Conservation (phyloP, 1,284 basidiomycete genomes). For the Phylloboletellus chloephorus region DNA sequence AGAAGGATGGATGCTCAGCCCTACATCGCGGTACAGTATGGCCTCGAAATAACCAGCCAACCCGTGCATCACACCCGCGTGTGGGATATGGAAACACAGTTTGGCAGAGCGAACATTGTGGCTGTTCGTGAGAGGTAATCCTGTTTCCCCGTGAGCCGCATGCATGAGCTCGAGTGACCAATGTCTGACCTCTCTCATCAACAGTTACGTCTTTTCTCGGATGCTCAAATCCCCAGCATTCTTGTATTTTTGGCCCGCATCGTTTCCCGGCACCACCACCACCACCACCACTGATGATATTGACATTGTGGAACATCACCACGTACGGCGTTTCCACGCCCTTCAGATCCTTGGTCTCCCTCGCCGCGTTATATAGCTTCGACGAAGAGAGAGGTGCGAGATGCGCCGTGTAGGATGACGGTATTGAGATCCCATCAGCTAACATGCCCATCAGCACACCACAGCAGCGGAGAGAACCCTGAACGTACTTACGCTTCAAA, state of each 20-base stretch:
- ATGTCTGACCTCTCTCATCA: conserved; percentile 57
- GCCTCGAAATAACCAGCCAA: conserved; percentile 98
- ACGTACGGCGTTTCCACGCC: conserved; percentile 91
- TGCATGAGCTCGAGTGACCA: not conserved
- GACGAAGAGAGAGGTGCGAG: conserved; percentile 91
- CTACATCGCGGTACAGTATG: conserved; percentile 82
- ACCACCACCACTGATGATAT: conserved; percentile 75
- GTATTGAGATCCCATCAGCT: conserved; percentile 94
- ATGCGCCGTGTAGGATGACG: conserved; percentile 92
- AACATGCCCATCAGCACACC: conserved; percentile 10
- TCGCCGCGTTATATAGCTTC: conserved; percentile 83
- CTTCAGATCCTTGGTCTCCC: conserved; percentile 59
- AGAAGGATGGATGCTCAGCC: conserved; percentile 92
- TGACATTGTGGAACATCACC: conserved; percentile 94
- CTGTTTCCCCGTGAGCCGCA: conserved; percentile 36
- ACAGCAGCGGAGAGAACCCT: conserved; percentile 1
- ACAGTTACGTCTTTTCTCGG: conserved; percentile 75
- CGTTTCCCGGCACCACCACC: conserved; percentile 52
- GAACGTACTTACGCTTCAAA: conserved; percentile 64
- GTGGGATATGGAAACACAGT: conserved; percentile 88
- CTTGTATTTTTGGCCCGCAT: conserved; percentile 83
- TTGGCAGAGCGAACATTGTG: conserved; percentile 82
- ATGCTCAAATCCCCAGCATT: conserved; percentile 98
- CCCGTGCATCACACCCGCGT: conserved; percentile 94
- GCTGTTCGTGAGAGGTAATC: conserved; percentile 79